These are phyloP conservation scores for Populus tremula DNA, from an alignment of 345 rosid genomes.

Conservation along the genomic window DNA sequence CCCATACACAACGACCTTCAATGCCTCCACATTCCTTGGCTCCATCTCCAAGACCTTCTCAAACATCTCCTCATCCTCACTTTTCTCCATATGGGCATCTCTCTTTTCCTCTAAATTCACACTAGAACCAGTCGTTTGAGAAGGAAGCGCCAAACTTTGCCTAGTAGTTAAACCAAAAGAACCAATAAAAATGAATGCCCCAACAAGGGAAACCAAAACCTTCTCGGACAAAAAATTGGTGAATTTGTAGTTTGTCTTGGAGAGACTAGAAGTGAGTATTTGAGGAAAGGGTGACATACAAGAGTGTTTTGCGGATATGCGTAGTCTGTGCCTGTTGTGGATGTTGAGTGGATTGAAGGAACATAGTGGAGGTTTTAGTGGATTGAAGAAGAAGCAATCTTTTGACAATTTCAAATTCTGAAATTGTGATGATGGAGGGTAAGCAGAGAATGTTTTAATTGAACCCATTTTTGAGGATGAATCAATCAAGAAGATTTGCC, in stretches of 20 bases:
- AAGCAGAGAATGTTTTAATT: constrained; percentile 8
- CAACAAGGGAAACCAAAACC: constrained; percentile 48
- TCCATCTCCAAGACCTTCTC: constrained; percentile 69
- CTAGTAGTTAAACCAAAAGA: constrained; percentile 34
- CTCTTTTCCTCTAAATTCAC: constrained; percentile 21
- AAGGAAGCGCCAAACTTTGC: constrained; percentile 47
- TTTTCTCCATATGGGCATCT: constrained; percentile 36
- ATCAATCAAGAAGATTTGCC: background rate
- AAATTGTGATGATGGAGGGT: background rate
- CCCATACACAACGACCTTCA: constrained; percentile 63
- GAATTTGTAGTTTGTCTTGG: constrained; percentile 12
- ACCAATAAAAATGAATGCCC: constrained; percentile 55
- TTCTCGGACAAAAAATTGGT: constrained; percentile 32
- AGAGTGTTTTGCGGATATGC: constrained; percentile 23
- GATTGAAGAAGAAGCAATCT: background rate
- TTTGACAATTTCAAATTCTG: constrained; percentile 9
- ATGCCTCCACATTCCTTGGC: constrained; percentile 60
- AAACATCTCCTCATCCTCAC: constrained; percentile 48
- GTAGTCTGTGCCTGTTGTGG: constrained; percentile 17
- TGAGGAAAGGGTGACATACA: constrained; percentile 10
- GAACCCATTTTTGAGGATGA: constrained; percentile 17
- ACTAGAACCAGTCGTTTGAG: constrained; percentile 22
- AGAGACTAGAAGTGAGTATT: constrained; percentile 20
- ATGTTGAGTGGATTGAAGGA: constrained; percentile 7
- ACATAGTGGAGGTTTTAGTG: constrained; percentile 4